A percentile compares a stretch with the other conserved stretches of the same genome.
Evolutionary conservation across 352 stramenopile species (phyloP).

Genomic region (Stramenopiles sp.): DNA sequence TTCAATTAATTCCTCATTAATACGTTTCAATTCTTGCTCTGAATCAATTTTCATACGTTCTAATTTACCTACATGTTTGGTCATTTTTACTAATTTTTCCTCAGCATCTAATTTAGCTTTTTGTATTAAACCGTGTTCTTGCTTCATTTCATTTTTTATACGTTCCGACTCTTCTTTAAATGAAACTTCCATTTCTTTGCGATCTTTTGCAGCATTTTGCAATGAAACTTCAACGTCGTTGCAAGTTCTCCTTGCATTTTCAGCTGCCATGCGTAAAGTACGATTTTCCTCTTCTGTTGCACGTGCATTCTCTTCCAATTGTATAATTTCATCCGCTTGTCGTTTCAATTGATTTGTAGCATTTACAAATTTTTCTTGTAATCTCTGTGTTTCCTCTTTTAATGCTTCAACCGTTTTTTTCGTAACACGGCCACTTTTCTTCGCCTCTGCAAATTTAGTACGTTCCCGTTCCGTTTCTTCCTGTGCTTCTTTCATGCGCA

Average conservation of each 20-base stretch:
- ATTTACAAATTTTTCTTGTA: conserved; percentile 2
- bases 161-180: background rate
- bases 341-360: conserved; percentile 3
- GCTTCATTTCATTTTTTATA: background rate
- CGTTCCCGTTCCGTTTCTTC: background rate
- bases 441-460: background rate
- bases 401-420: background rate
- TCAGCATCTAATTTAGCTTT: background rate
- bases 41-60: background rate
- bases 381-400: conserved; percentile 2
- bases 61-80: background rate
- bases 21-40: background rate
- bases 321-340: conserved; percentile 1
- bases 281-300: conserved; percentile 6
- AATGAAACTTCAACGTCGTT: background rate
- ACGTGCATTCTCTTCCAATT: background rate
- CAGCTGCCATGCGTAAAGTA: background rate
- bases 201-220: background rate
- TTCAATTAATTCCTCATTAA: background rate
- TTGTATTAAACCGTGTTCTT: background rate
- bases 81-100: background rate
- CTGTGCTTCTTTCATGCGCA: background rate
- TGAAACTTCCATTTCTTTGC: background rate
- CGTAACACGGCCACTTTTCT: background rate
- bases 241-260: background rate